phyloP scores from a whole-genome alignment of 2,329 filamentous ascomycete species.

The Cladosporium colombiae region DNA sequence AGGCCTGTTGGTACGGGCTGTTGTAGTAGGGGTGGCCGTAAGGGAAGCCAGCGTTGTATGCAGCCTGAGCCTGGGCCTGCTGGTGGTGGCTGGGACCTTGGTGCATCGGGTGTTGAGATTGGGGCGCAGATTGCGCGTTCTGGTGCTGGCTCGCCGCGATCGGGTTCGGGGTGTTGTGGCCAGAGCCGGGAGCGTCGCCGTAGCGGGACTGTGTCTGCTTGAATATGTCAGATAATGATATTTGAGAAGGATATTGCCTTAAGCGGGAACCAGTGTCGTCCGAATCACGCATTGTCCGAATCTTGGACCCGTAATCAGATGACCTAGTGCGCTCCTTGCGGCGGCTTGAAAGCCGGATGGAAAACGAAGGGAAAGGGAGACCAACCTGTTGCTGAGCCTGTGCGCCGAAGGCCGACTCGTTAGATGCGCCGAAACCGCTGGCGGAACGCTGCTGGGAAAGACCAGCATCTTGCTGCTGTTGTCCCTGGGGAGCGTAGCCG shows the following conservation, averaged over 20 bases:
- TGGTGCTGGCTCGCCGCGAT: constrained; percentile 60
- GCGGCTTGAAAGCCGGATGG: not conserved
- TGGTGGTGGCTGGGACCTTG: constrained; percentile 34
- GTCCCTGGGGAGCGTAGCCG: constrained; percentile 57
- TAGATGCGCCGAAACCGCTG: constrained; percentile 68
- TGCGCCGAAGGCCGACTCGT: constrained; percentile 63
- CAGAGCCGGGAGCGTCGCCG: constrained; percentile 79
- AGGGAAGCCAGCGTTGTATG: constrained; percentile 55
- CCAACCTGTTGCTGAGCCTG: constrained; percentile 56
- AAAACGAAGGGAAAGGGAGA: constrained; percentile 26
- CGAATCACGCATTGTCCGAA: not conserved
- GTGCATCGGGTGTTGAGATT: constrained; percentile 35
- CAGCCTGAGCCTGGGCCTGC: constrained; percentile 44
- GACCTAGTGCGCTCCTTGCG: not conserved
- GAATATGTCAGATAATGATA: constrained; percentile 25
- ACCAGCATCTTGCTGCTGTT: constrained; percentile 70
- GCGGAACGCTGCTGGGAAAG: constrained; percentile 74
- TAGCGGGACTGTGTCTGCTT: constrained; percentile 65
- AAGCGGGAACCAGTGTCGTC: not conserved
- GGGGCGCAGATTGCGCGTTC: constrained; percentile 48
- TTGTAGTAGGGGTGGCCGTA: constrained; percentile 63
- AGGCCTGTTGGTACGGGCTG: constrained; percentile 63
- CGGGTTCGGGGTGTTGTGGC: constrained; percentile 87
- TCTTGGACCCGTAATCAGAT: not conserved
- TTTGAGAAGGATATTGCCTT: constrained; percentile 14